Conservation (phyloP, 805 yeast species). For the Kazachstania kunashirensis region DNA sequence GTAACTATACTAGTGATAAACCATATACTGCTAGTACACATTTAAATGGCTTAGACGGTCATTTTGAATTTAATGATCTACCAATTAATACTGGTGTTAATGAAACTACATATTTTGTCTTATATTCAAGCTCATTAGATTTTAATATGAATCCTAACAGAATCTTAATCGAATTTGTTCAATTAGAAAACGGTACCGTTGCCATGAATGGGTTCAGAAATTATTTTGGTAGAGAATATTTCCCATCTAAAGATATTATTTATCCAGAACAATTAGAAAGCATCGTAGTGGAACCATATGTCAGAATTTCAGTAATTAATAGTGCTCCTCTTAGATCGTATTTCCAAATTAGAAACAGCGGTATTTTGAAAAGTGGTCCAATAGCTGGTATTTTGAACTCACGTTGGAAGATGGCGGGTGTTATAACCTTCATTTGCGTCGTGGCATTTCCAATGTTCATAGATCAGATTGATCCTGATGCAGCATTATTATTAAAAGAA, state of each 20-base stretch:
- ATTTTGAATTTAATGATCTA: constrained; percentile 21
- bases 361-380: constrained; percentile 31
- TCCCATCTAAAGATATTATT: constrained; percentile 25
- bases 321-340: constrained; percentile 29
- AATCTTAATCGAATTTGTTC: constrained; percentile 19
- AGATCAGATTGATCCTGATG: constrained; percentile 36
- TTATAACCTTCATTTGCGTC: constrained; percentile 20
- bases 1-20: constrained; percentile 9
- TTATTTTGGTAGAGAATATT: constrained; percentile 27
- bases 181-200: constrained; percentile 13
- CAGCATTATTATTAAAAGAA: constrained; percentile 29
- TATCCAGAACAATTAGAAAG: constrained; percentile 24
- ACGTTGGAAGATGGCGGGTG: constrained; percentile 31
- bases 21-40: constrained; percentile 11
- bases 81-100: constrained; percentile 21
- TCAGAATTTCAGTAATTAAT: constrained; percentile 20
- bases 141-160: constrained; percentile 30
- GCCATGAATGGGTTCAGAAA: constrained; percentile 22
- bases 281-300: constrained; percentile 13
- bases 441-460: constrained; percentile 29
- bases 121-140: constrained; percentile 23
- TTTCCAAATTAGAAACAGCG: constrained; percentile 25
- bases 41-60: constrained; percentile 16
- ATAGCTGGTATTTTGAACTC: constrained; percentile 31
- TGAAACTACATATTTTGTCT: constrained; percentile 22